Conservation (phyloP, 163 green algal species). For the Prototheca cutis region DNA sequence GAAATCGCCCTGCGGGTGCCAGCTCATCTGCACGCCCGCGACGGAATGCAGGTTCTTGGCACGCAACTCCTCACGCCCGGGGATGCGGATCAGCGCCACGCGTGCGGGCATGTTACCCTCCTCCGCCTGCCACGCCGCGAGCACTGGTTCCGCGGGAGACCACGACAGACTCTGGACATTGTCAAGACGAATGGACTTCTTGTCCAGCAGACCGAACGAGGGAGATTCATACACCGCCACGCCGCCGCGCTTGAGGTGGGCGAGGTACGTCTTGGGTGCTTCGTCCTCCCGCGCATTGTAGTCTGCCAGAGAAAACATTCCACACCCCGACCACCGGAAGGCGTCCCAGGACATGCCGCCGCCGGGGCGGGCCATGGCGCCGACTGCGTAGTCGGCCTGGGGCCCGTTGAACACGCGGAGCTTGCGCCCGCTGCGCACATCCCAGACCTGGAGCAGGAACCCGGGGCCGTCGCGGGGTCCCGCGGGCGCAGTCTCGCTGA, state of each 20-base stretch:
- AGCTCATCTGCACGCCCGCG: slow-evolving; percentile 64
- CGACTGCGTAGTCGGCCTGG: slow-evolving; percentile 55
- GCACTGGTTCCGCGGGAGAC: slow-evolving; percentile 71
- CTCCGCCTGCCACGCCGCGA: slow-evolving; percentile 71
- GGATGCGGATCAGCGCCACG: slow-evolving; percentile 68
- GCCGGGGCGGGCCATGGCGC: slow-evolving; percentile 26
- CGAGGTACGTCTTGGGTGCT: slow-evolving; percentile 71
- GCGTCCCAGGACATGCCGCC: slow-evolving; percentile 69
- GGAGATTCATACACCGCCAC: slow-evolving; percentile 73
- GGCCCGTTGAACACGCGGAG: slow-evolving; percentile 73
- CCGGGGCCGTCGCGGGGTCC: slow-evolving; percentile 25
- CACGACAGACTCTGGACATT: slow-evolving; percentile 64
- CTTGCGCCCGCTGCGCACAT: slow-evolving; percentile 66
- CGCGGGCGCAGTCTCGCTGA: slow-evolving; percentile 52
- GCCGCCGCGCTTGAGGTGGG: slow-evolving; percentile 40
- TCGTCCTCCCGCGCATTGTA: too few species aligned
- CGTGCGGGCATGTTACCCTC: slow-evolving; percentile 83
- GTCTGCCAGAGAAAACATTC: too few species aligned
- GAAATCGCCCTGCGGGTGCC: slow-evolving; percentile 94
- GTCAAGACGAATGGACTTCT: slow-evolving; percentile 86
- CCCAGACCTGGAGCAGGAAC: slow-evolving; percentile 71
- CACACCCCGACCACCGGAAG: slow-evolving; percentile 86
- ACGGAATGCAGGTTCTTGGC: slow-evolving; percentile 98
- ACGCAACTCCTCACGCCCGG: slow-evolving; percentile 69
- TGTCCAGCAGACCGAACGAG: slow-evolving; percentile 87